phyloP scores from a whole-genome alignment of 352 stramenopile species.

The Phytopythium oedochilum region DNA sequence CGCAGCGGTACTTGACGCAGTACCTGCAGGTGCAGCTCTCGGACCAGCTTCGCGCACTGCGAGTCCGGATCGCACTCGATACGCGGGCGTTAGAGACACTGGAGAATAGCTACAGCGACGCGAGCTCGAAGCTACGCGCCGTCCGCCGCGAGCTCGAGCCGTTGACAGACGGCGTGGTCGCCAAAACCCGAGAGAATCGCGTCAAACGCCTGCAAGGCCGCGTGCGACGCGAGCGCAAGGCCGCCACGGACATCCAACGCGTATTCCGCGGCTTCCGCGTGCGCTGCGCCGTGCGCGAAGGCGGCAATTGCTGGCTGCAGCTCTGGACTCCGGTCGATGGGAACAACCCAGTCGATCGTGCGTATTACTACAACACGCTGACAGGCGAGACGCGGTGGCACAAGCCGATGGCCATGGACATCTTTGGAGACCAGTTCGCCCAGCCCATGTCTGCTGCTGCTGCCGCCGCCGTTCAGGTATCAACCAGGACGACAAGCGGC shows the following conservation, averaged over 20 bases:
- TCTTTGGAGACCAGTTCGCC: slow-evolving; percentile 62
- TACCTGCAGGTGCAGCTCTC: slow-evolving; percentile 90
- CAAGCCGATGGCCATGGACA: slow-evolving; percentile 65
- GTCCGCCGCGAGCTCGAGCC: slow-evolving; percentile 79
- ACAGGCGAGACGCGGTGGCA: slow-evolving; percentile 60
- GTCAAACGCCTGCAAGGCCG: slow-evolving; percentile 60
- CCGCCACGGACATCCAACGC: slow-evolving; percentile 72
- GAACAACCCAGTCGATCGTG: neutral
- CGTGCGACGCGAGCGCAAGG: slow-evolving; percentile 58
- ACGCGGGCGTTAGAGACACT: slow-evolving; percentile 46
- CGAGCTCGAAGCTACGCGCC: slow-evolving; percentile 62
- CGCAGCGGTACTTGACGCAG: slow-evolving; percentile 91
- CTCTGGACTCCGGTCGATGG: slow-evolving; percentile 23
- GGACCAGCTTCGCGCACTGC: slow-evolving; percentile 74
- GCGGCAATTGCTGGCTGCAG: slow-evolving; percentile 76
- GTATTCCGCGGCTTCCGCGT: slow-evolving; percentile 76
- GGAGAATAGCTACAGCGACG: slow-evolving; percentile 50
- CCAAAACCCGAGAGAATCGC: slow-evolving; percentile 72
- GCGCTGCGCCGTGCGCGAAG: slow-evolving; percentile 58
- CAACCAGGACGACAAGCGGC: neutral
- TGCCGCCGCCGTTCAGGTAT: no score
- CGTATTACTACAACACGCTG: slow-evolving; percentile 85
- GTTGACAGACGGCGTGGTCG: slow-evolving; percentile 75
- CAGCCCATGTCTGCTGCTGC: slow-evolving; percentile 18
- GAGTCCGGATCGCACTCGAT: slow-evolving; percentile 59